Evolutionary conservation across 495 filamentous ascomycete genomes (phyloP).

Genomic region (Penicillium samsonianum): DNA sequence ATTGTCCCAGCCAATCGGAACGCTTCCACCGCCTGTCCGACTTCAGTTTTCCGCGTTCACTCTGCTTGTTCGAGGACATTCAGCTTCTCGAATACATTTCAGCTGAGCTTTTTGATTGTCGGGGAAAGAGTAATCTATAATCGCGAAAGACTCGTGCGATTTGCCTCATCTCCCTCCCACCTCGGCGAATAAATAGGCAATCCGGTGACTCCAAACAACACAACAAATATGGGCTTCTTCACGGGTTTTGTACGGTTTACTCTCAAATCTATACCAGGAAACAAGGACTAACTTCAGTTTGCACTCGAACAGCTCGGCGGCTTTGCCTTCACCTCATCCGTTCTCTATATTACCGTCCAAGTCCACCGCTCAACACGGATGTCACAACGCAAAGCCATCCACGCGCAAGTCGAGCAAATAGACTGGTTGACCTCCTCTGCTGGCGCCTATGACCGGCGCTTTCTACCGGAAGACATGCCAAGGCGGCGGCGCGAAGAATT

Average conservation of each 20-base stretch:
- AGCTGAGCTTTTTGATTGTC: slow-evolving; percentile 1
- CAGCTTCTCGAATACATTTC: slow-evolving; percentile 1
- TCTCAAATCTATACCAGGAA: neutral
- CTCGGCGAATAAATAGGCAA: neutral
- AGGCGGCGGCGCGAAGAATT: slow-evolving; percentile 33
- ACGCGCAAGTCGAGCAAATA: slow-evolving; percentile 64
- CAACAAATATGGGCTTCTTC: slow-evolving; percentile 67
- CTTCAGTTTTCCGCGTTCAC: slow-evolving; percentile 18
- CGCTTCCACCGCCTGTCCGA: slow-evolving; percentile 33
- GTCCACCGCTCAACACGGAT: slow-evolving; percentile 71
- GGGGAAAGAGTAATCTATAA: neutral
- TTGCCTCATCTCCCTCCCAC: neutral
- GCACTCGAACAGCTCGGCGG: slow-evolving; percentile 60
- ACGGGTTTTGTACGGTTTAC: slow-evolving; percentile 75
- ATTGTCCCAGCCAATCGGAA: slow-evolving; percentile 50
- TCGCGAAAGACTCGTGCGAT: neutral
- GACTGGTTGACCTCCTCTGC: slow-evolving; percentile 53
- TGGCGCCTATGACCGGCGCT: slow-evolving; percentile 46
- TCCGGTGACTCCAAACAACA: neutral
- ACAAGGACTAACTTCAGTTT: neutral
- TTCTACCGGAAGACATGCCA: slow-evolving; percentile 32
- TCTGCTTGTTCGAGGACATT: slow-evolving; percentile 2
- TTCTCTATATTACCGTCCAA: slow-evolving; percentile 77
- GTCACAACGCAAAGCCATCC: slow-evolving; percentile 69
- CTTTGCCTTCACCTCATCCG: slow-evolving; percentile 77